Evolutionary conservation across 768 basidiomycete genomes (phyloP).

Genomic region (Pisolithus marmoratus): DNA sequence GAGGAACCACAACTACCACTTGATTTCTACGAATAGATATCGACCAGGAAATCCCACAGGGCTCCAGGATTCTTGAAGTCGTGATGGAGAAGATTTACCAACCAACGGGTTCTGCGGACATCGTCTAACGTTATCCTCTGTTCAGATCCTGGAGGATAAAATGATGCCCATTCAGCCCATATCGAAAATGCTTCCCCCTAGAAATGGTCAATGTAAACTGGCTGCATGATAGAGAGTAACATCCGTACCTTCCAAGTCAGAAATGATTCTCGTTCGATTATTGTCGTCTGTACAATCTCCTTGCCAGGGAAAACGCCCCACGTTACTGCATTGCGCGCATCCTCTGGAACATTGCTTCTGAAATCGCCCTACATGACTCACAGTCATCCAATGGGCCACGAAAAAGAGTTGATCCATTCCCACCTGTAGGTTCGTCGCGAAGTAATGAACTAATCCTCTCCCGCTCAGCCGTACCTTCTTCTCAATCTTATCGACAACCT

Average conservation of each 20-base stretch:
- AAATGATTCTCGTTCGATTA: constrained; percentile 94
- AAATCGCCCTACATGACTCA: constrained; percentile 56
- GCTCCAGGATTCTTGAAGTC: constrained; percentile 77
- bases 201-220: constrained; percentile 1
- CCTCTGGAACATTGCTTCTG: constrained; percentile 71
- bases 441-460: constrained; percentile 71
- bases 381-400: background rate
- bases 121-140: constrained; percentile 69
- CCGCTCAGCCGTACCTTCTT: constrained; percentile 48
- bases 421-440: constrained; percentile 78
- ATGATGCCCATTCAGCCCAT: constrained; percentile 91
- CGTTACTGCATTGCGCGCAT: constrained; percentile 89
- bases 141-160: constrained; percentile 70
- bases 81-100: constrained; percentile 90
- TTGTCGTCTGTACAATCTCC: constrained; percentile 93
- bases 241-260: constrained; percentile 86
- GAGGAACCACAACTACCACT: no score
- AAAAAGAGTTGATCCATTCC: constrained; percentile 10
- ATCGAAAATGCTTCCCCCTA: constrained; percentile 96
- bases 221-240: background rate
- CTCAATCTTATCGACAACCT: constrained; percentile 57
- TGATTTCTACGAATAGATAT: background rate
- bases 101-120: constrained; percentile 73
- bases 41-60: constrained; percentile 74
- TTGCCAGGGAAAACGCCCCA: constrained; percentile 99